Conservation (phyloP, 1,284 basidiomycete genomes). For the Boletellus deceptivus region DNA sequence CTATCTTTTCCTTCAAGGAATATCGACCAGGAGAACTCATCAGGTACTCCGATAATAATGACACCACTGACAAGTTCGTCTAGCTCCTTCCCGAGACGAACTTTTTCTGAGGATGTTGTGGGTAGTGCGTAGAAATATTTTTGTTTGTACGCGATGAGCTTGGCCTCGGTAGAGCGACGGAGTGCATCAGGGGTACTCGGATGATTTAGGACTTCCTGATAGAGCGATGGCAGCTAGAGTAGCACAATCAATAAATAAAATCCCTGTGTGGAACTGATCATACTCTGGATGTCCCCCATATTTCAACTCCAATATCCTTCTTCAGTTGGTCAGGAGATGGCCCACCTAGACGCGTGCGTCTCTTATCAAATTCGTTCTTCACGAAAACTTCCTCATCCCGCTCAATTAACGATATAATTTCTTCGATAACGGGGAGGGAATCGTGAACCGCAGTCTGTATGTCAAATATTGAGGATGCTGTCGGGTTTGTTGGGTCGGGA, state of each 20-base stretch:
- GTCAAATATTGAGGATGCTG: slow-evolving; percentile 53
- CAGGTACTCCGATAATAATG: slow-evolving; percentile 70
- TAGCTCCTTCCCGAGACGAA: slow-evolving; percentile 54
- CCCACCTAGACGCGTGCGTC: slow-evolving; percentile 72
- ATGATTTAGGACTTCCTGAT: slow-evolving; percentile 75
- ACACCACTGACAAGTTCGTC: slow-evolving; percentile 69
- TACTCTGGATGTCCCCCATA: slow-evolving; percentile 61
- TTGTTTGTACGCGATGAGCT: slow-evolving; percentile 63
- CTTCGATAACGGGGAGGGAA: slow-evolving; percentile 64
- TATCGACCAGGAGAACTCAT: slow-evolving; percentile 78
- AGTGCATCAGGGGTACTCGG: slow-evolving; percentile 72
- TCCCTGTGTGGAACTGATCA: slow-evolving; percentile 4
- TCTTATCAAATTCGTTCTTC: slow-evolving; percentile 69
- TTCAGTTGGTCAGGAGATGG: slow-evolving; percentile 65
- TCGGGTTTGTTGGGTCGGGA: slow-evolving; percentile 76
- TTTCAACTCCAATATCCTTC: slow-evolving; percentile 64
- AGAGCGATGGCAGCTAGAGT: slow-evolving; percentile 62
- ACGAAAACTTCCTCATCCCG: slow-evolving; percentile 58
- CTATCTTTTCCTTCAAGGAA: slow-evolving; percentile 77
- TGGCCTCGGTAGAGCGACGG: slow-evolving; percentile 67
- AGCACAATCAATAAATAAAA: slow-evolving; percentile 4
- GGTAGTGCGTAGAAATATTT: slow-evolving; percentile 57
- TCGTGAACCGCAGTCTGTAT: slow-evolving; percentile 69
- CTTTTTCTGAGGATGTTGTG: slow-evolving; percentile 48
- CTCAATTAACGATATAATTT: slow-evolving; percentile 55